Evolutionary conservation across 2,329 filamentous ascomycete genomes (phyloP), one percentile per base, ranked within the genome.

Genomic region (Pseudogymnoascus sp.): DNA sequence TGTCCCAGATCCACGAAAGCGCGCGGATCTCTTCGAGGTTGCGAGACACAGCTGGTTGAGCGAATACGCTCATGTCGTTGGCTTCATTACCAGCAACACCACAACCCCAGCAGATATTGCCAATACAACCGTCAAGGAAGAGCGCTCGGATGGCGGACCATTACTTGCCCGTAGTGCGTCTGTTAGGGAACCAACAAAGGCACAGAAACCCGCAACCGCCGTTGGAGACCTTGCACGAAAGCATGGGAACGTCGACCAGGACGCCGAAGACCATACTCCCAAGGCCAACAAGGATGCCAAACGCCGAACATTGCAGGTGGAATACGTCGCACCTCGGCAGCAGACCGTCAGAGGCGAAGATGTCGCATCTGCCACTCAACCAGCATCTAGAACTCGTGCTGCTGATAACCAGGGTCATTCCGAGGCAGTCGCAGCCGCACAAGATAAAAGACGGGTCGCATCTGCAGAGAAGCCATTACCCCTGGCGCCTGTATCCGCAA

Each of bases 21-120:
- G 94, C 72, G 94, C 94, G 59, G 94, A 99, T 73, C 78, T 99
- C 52, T 99, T 99, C 70, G 94, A 99, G 74, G 94, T 99, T 45
- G 94, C 94, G 55, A 86, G 94, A 60, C 94, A 99, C 76, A 99
- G 94, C 77, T 99, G 94, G 94, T 78, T 99, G 67, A 96, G 89
- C 76, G 94, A 97, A 72, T 99, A 94, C 72, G 89, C 92, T n/a
- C 90, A 96, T 72, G 88, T 97, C 58, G 93, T 99, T 58, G 90
- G 92, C 71, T 92, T 97, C 73, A 97, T 99, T 71, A 97, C 94
- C 21, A 97, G 94, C 75, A 93, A 88, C 72, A 96, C 92, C 4
- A 97, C 93, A 7, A 90, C 89, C 60, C 86, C 90, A 9, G 86
- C 84, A 59, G 92, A 97, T 69, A 92, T 95, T 68, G 87, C 91